A percentile compares a stretch with the other conserved stretches of the same genome.
Conservation (phyloP, 768 basidiomycete species). For the Rickenella mellea region DNA sequence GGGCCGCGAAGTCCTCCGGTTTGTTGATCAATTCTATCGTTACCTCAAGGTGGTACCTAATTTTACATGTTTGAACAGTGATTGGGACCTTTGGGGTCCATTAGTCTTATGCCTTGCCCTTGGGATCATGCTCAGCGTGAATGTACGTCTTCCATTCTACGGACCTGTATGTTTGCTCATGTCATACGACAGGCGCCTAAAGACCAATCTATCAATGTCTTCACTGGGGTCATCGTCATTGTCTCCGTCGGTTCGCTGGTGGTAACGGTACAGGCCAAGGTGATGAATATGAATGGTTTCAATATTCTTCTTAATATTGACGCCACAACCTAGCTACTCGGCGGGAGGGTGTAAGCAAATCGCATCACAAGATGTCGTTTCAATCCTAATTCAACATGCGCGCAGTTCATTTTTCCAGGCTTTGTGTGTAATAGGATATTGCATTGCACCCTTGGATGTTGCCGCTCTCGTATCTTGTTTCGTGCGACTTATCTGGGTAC, state of each 20-base stretch:
- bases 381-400: not conserved
- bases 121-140: conserved; percentile 78
- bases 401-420: conserved; percentile 90
- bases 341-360: conserved; percentile 64
- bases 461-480: conserved; percentile 85
- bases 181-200: conserved; percentile 57
- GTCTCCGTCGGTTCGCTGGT: conserved; percentile 84
- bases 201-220: conserved; percentile 77
- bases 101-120: conserved; percentile 73
- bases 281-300: conserved; percentile 15
- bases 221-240: conserved; percentile 90
- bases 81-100: conserved; percentile 99
- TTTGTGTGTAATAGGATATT: conserved; percentile 90
- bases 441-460: conserved; percentile 85
- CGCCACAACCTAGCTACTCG: conserved; percentile 45
- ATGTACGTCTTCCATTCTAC: conserved; percentile 36
- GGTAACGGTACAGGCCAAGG: conserved; percentile 95
- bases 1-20: conserved; percentile 78
- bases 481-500: conserved; percentile 75
- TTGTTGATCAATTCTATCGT: conserved; percentile 8
- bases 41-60: not conserved
- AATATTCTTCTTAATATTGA: not conserved
- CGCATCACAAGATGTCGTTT: not conserved
- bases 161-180: not conserved
- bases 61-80: conserved; percentile 33